Conservation (phyloP, 1,284 basidiomycete species). For the Pholiota adiposa region DNA sequence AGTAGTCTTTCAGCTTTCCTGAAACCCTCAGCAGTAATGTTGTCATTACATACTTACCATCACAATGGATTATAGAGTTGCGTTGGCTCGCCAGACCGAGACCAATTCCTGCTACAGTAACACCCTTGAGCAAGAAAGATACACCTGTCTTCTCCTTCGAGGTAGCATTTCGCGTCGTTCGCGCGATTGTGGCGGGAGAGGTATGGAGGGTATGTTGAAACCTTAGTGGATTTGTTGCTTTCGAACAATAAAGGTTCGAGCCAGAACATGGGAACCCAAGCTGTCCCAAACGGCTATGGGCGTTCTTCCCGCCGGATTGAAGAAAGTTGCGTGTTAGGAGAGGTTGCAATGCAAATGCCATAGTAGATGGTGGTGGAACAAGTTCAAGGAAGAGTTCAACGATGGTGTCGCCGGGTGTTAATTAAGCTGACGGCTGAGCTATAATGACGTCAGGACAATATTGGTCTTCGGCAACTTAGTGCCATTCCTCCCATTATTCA, state of each 20-base stretch:
- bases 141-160: not conserved
- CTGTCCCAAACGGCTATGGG: not conserved
- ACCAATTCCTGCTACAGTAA: conserved; percentile 34
- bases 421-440: too few species aligned
- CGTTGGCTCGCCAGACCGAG: conserved; percentile 37
- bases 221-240: not conserved
- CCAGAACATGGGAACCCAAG: not conserved
- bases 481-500: too few species aligned
- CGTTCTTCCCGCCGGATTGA: not conserved
- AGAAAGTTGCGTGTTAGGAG: conserved; percentile 14
- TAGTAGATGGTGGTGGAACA: not conserved
- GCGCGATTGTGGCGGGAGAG: not conserved
- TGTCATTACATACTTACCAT: conserved; percentile 17
- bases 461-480: too few species aligned
- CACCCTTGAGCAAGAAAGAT: conserved; percentile 13
- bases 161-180: not conserved
- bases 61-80: conserved; percentile 26
- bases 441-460: conserved; percentile 2
- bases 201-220: not conserved
- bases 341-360: conserved; percentile 16
- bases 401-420: too few species aligned
- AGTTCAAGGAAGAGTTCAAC: not conserved
- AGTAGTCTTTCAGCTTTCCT: not conserved
- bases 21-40: not conserved
- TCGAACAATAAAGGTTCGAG: not conserved